Percentiles rank a stretch among this genome's conserved stretches.
These are phyloP conservation scores for Hirsutella thompsonii DNA, from an alignment of 2,329 filamentous ascomycete species.

Conservation along the genomic window DNA sequence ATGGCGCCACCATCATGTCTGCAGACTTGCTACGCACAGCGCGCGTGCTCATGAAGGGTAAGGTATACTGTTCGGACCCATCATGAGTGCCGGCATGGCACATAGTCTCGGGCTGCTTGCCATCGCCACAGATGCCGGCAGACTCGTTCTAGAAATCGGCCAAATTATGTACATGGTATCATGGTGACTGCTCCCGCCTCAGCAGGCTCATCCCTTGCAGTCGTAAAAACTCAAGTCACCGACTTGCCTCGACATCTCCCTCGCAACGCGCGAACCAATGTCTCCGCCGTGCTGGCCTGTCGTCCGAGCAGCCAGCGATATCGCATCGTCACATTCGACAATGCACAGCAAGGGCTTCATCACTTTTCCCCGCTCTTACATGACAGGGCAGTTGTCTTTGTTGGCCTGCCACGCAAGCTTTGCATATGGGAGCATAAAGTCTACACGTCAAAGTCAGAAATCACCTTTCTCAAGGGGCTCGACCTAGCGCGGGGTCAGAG, in stretches of 20 bases:
- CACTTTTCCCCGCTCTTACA: background rate
- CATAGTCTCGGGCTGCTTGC: background rate
- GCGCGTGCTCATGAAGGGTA: conserved; percentile 34
- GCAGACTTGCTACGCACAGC: conserved; percentile 34
- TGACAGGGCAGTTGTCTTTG: conserved; percentile 20
- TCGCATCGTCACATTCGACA: too few species aligned
- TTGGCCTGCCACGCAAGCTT: conserved; percentile 23
- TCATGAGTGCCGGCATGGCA: background rate
- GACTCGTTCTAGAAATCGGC: too few species aligned
- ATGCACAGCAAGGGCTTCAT: too few species aligned
- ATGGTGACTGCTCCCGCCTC: too few species aligned
- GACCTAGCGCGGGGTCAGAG: background rate
- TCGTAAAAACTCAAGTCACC: too few species aligned
- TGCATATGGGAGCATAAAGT: conserved; percentile 26
- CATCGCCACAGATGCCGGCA: too few species aligned
- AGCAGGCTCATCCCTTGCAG: too few species aligned
- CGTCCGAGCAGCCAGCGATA: too few species aligned
- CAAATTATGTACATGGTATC: too few species aligned
- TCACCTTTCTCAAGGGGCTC: background rate
- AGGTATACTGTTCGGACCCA: conserved; percentile 26
- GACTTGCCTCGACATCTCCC: too few species aligned
- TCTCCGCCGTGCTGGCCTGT: too few species aligned
- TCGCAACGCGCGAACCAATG: too few species aligned
- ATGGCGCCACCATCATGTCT: conserved; percentile 20
- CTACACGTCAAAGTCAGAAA: conserved; percentile 2